Evolutionary conservation across 129 eudicot genomes (phyloP), one percentile per base, ranked within the genome.

Genomic region (Pulicaria dysenterica): DNA sequence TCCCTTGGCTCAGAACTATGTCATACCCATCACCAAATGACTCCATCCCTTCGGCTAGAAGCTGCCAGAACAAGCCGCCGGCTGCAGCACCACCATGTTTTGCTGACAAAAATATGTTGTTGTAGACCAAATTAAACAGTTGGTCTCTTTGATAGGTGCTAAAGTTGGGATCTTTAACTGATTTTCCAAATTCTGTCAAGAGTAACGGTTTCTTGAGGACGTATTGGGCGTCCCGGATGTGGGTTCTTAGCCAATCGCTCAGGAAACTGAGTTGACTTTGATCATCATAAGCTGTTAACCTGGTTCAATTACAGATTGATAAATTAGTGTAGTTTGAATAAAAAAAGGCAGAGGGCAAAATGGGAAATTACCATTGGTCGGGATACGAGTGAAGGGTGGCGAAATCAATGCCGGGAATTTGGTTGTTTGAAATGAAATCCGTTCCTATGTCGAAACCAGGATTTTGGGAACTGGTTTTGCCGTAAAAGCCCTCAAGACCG

Each of bases 31-130:
- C 99, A 55, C 89, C 62, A 61, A 84, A 88, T 0, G 91, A 78
- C 61, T 88, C 89, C 96, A 86, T 79, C 14, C 95, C 95, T 43
- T 81, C 82, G 11, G 86, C 80, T 53, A 94, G 56, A 59, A 90
- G 98, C 78, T 86, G 93, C 98, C 98, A 94, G 85, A 90, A 90
- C 56, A 94, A 80, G 12, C 87, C 97, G 3, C 99, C 98, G 0
- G 83, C 87, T 5, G 97, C 89, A 3, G 97, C 80, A 17, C 98
- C 98, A 36, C 98, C 91, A 38, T 77, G 88, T 66, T 82, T 90
- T 53, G 98, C 97, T 4, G 97, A 94, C 37, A 80, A 73, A n/a
- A 82, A 94, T 50, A 90, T 80, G 72, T 83, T 86, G 74, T 16
- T 50, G 67, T 90, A 90, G 16, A 94, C 93, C 55, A 81, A 54